Base-by-base conservation (phyloP, 371 early-diverging fungal genomes). In the Nematocida ironsii region DNA sequence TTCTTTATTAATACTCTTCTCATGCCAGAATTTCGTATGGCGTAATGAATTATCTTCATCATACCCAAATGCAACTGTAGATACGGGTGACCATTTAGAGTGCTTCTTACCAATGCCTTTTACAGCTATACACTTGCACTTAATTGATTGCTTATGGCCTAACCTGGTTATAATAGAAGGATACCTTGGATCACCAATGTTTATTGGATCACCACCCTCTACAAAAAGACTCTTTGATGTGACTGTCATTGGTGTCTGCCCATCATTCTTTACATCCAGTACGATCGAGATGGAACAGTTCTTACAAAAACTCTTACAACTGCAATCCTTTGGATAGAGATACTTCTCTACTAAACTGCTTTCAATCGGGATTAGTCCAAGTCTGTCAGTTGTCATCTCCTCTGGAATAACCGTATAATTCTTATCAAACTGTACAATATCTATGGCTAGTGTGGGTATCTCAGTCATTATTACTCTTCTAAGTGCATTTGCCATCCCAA, bases 391-490 rank as follows among this genome's bases (percentile, higher is more conserved):
- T 80, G 97, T 89, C 85, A 94, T 94, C 87, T 99, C 99, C 88
- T 99, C 98, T 9, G 95, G 92, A 33, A 99, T 90, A 3, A 95
- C 94, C 0, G 95, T 93, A 55, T 94, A 92, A 88, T 99, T 99
- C 23, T 90, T 89, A 72, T 92, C 91, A 81, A 97, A 91, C 86
- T 95, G 92, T 18, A 97, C 95, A 88, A 95, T 90, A 83, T 97
- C 97, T 69, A 99, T 95, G n/a, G 98, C 96, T 89, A 97, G 91
- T 7, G 97, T 96, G 4, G 97, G 96, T 40, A 98, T 94, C 86
- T 99, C 98, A 13, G 95, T 92, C 73, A 95, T 91, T 91, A 97
- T 93, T 39, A 92, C 90, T 80, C 99, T 90, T 73, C 99, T 90
- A 44, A 99, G 88, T 6, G 96, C 91, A 88, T 99, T 99, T 48